Evolutionary conservation across 257 asterid genomes (phyloP).

Genomic region (Solanum chmielewskii): DNA sequence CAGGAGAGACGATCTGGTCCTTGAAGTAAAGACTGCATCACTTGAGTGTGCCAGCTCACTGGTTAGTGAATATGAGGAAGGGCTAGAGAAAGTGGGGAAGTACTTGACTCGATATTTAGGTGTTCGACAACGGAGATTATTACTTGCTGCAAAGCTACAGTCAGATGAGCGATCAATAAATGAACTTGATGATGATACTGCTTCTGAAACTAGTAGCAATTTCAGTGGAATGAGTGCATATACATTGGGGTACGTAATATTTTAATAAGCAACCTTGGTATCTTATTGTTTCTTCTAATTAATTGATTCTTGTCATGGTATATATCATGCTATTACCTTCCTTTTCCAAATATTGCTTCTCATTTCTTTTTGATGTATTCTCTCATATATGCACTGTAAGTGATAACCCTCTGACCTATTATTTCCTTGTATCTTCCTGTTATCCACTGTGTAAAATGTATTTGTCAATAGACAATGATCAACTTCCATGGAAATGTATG

Average conservation of each 20-base stretch:
- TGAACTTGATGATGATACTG: conserved; percentile 75
- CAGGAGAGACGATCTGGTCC: conserved; percentile 57
- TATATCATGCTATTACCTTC: background rate
- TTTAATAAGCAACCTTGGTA: background rate
- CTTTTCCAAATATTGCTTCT: background rate
- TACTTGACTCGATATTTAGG: conserved; percentile 80
- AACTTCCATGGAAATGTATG: background rate
- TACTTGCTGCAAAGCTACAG: conserved; percentile 82
- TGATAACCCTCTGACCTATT: background rate
- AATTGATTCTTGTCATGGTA: background rate
- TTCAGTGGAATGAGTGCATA: conserved; percentile 99
- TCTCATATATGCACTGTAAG: background rate
- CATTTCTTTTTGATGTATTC: background rate
- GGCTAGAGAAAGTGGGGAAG: conserved; percentile 84
- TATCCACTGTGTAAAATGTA: background rate
- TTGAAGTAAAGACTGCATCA: conserved; percentile 60
- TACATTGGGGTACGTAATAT: conserved; percentile 62
- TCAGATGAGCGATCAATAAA: conserved; percentile 42
- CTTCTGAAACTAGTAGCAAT: conserved; percentile 90
- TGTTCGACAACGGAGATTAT: conserved; percentile 82
- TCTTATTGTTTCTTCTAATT: background rate
- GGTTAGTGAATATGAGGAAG: conserved; percentile 66
- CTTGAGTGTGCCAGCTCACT: conserved; percentile 67
- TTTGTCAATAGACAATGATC: background rate
- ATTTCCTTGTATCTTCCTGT: background rate